A percentile compares a stretch with the other conserved stretches of the same genome.
Conservation (phyloP, 352 stramenopile genomes). For the Globisporangium sylvaticum region DNA sequence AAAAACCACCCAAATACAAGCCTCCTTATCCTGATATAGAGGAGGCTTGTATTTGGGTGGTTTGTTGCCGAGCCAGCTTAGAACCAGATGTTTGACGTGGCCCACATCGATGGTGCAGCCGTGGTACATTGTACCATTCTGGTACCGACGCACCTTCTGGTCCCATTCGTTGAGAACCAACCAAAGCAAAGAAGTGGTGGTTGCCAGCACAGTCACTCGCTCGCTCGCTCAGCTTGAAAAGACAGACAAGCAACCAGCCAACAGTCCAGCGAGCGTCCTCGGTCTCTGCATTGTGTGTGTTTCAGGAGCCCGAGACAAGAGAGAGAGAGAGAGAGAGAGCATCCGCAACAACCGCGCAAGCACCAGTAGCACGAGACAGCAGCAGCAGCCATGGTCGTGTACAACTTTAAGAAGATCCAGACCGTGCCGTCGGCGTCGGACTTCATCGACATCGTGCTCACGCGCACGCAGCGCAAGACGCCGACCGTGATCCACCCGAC, state of each 20-base stretch:
- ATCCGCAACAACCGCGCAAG: not conserved
- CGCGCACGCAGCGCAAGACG: conserved; percentile 98
- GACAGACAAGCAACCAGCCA: conserved; percentile 8
- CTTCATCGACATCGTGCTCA: conserved; percentile 99
- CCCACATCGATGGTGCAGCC: conserved; percentile 2
- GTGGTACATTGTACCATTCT: conserved; percentile 1
- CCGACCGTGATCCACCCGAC: conserved; percentile 99
- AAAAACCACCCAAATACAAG: not conserved
- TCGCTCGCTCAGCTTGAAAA: conserved; percentile 18
- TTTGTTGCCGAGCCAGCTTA: not conserved
- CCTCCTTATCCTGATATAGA: too few species aligned
- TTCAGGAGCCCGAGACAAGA: conserved; percentile 14
- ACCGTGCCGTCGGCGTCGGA: conserved; percentile 95
- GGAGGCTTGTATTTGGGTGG: too few species aligned
- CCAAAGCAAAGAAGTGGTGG: conserved; percentile 23
- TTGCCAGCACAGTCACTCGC: not conserved
- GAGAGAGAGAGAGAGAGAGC: conserved; percentile 5
- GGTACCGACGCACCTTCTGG: not conserved
- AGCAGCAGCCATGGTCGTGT: conserved; percentile 91
- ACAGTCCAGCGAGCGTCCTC: not conserved
- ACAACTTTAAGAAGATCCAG: conserved; percentile 99
- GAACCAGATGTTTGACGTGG: not conserved
- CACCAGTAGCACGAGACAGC: not conserved
- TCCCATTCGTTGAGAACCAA: conserved; percentile 28
- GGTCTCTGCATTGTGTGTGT: conserved; percentile 17